phyloP scores from a whole-genome alignment of 805 yeast species.

The Yamadazyma akitaensis region DNA sequence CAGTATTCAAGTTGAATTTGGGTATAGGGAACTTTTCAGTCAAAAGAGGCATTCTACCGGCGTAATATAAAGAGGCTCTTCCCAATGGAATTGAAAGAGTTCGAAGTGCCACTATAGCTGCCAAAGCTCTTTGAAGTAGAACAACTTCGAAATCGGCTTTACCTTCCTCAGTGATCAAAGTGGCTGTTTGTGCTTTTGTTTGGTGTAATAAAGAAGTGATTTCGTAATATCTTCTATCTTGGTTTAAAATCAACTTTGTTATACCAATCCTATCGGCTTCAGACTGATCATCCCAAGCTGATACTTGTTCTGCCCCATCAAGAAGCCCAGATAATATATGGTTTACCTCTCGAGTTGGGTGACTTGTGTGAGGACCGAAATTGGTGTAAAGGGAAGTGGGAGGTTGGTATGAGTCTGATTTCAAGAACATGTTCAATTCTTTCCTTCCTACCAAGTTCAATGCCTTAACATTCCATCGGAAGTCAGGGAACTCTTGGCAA shows the following conservation, averaged over 20 bases:
- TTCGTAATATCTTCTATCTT: conserved; percentile 78
- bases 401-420: conserved; percentile 14
- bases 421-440: conserved; percentile 47
- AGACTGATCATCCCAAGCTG: conserved; percentile 68
- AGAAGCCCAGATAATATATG: conserved; percentile 37
- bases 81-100: conserved; percentile 78
- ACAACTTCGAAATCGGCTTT: conserved; percentile 56
- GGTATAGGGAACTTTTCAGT: conserved; percentile 86
- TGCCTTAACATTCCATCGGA: conserved; percentile 44
- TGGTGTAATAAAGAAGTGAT: conserved; percentile 70
- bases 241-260: conserved; percentile 69
- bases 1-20: conserved; percentile 62
- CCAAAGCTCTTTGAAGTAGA: conserved; percentile 53
- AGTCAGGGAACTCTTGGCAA: conserved; percentile 52
- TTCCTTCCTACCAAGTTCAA: conserved; percentile 63
- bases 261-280: conserved; percentile 67
- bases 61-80: conserved; percentile 66
- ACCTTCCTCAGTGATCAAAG: conserved; percentile 33
- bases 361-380: background rate
- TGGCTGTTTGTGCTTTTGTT: conserved; percentile 58
- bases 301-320: conserved; percentile 41
- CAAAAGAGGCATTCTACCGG: conserved; percentile 69
- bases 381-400: conserved; percentile 12
- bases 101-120: conserved; percentile 60
- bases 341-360: conserved; percentile 32